These are phyloP conservation scores for Dissophora globulifera DNA, from an alignment of 192 early-diverging fungal species.

Conservation along the genomic window DNA sequence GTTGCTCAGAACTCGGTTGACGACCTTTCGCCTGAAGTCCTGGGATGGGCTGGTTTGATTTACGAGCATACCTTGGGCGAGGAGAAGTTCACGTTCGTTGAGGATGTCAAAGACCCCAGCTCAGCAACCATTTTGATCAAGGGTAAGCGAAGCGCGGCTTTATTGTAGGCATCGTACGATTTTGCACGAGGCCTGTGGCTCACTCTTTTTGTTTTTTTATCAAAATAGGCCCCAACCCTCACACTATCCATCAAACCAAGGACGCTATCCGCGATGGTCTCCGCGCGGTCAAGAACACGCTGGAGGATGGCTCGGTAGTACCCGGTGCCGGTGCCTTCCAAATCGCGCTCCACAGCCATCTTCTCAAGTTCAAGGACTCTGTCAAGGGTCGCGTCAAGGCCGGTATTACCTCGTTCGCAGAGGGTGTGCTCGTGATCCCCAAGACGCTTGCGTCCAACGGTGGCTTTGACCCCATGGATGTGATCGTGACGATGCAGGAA, in stretches of 20 bases:
- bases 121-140: slow-evolving; percentile 96
- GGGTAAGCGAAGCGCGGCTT: slow-evolving; percentile 57
- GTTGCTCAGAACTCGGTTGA: slow-evolving; percentile 98
- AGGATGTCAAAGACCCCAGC: slow-evolving; percentile 90
- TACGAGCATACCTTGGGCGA: slow-evolving; percentile 98
- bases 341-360: slow-evolving; percentile 84
- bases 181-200: no score
- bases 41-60: slow-evolving; percentile 92
- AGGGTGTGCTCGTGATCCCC: slow-evolving; percentile 95
- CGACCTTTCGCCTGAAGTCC: slow-evolving; percentile 83
- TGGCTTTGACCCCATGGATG: slow-evolving; percentile 96
- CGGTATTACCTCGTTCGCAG: slow-evolving; percentile 97
- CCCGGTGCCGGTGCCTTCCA: slow-evolving; percentile 98
- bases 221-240: slow-evolving; percentile 81
- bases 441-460: slow-evolving; percentile 96
- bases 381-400: slow-evolving; percentile 96
- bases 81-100: slow-evolving; percentile 99
- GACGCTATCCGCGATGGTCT: slow-evolving; percentile 98
- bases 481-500: slow-evolving; percentile 92
- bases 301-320: slow-evolving; percentile 92
- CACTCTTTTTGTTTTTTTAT: no score
- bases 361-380: slow-evolving; percentile 86
- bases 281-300: slow-evolving; percentile 97
- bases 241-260: slow-evolving; percentile 94
- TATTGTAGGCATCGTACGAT: neutral